Evolutionary conservation across 352 stramenopile genomes (phyloP).

Genomic region (Peronospora tabacina): DNA sequence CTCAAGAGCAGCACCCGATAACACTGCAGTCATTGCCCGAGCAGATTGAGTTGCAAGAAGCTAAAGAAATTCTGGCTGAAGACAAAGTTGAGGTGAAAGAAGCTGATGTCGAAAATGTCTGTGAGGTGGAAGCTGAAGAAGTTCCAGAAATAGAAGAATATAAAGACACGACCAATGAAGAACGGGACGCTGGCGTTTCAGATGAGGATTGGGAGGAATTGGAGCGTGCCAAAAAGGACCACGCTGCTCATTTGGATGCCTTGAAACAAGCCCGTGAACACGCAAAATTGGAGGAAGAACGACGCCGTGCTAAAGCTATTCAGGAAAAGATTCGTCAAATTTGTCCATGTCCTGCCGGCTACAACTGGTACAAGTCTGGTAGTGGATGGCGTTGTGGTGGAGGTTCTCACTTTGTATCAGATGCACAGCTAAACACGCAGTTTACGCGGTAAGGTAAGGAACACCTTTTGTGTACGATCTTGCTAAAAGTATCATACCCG

Average conservation of each 20-base stretch:
- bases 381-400: constrained; percentile 72
- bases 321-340: constrained; percentile 61
- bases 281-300: constrained; percentile 33
- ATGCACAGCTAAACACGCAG: constrained; percentile 47
- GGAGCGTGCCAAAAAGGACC: constrained; percentile 46
- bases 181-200: constrained; percentile 46
- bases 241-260: constrained; percentile 31
- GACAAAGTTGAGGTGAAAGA: constrained; percentile 11
- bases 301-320: constrained; percentile 27
- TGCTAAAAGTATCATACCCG: too few relatives aligned
- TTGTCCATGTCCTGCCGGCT: constrained; percentile 58
- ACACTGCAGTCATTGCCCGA: not conserved
- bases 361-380: constrained; percentile 48
- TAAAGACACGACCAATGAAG: not conserved
- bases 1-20: not conserved
- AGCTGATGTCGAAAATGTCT: constrained; percentile 2
- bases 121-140: constrained; percentile 20
- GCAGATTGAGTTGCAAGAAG: constrained; percentile 5
- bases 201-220: constrained; percentile 64
- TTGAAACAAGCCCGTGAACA: constrained; percentile 31
- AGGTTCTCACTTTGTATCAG: constrained; percentile 67
- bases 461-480: too few relatives aligned
- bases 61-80: constrained; percentile 1
- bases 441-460: constrained; percentile 32
- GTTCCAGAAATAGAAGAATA: constrained; percentile 12